These are phyloP conservation scores for Sonneratia alba DNA, from an alignment of 345 rosid genomes.

Conservation along the genomic window DNA sequence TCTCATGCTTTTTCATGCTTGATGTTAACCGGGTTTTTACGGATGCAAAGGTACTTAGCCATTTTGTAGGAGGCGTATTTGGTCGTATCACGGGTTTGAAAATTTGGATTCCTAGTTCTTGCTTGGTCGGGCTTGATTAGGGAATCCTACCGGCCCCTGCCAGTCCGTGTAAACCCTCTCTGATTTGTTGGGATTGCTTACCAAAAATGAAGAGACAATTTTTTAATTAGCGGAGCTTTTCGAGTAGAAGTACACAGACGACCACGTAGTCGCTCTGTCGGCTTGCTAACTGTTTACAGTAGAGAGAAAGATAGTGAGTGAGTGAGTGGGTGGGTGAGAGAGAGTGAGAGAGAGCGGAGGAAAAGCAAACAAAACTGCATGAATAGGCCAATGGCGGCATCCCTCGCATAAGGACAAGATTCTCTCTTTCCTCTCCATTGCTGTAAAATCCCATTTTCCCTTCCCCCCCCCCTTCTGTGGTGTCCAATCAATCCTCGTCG, in stretches of 20 bases:
- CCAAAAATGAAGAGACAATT: too few relatives aligned
- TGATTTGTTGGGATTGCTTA: too few relatives aligned
- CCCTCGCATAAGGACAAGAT: neutral
- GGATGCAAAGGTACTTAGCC: too few relatives aligned
- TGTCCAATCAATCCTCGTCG: neutral
- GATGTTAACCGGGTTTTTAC: too few relatives aligned
- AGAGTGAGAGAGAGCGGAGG: neutral
- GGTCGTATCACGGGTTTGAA: too few relatives aligned
- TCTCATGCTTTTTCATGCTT: too few relatives aligned
- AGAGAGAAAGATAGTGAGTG: neutral
- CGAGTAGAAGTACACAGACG: neutral
- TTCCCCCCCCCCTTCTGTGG: neutral
- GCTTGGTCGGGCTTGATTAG: too few relatives aligned
- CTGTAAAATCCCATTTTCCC: neutral
- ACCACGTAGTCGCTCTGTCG: neutral
- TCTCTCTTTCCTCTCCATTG: neutral
- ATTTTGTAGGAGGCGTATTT: too few relatives aligned
- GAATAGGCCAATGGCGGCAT: constrained; percentile 3
- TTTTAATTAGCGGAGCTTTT: neutral
- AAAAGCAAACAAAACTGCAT: neutral
- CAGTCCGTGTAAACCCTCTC: too few relatives aligned
- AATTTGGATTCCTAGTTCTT: too few relatives aligned
- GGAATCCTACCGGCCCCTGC: too few relatives aligned
- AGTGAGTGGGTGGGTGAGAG: neutral
- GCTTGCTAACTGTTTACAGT: neutral